Evolutionary conservation across 192 early-diverging fungal species (phyloP).

Genomic region (Coemansia sp.): DNA sequence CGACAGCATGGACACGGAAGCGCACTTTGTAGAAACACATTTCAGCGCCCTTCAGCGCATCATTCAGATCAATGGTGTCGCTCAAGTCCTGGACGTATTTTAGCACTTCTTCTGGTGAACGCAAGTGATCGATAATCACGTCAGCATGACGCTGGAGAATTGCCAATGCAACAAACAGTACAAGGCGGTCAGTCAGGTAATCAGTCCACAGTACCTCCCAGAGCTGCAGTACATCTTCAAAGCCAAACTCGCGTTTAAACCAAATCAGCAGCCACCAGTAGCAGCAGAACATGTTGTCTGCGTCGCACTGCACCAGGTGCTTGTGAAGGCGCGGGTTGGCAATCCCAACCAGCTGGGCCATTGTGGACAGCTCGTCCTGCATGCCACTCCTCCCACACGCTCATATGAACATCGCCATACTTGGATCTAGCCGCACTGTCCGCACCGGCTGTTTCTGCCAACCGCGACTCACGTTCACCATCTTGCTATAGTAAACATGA

Average conservation of each 20-base stretch:
- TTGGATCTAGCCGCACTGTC: not conserved
- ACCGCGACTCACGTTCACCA: slow-evolving; percentile 36
- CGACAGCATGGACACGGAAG: slow-evolving; percentile 35
- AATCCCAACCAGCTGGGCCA: slow-evolving; percentile 82
- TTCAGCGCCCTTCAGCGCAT: slow-evolving; percentile 76
- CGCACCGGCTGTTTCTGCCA: slow-evolving; percentile 10
- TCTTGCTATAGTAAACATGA: slow-evolving; percentile 11
- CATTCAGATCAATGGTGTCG: slow-evolving; percentile 71
- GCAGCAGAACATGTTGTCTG: slow-evolving; percentile 93
- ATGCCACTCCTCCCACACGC: slow-evolving; percentile 73
- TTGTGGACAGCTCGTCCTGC: slow-evolving; percentile 79
- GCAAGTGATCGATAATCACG: slow-evolving; percentile 74
- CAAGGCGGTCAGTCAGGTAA: slow-evolving; percentile 74
- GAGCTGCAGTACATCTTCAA: slow-evolving; percentile 74
- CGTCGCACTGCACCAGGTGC: slow-evolving; percentile 76
- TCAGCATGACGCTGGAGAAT: slow-evolving; percentile 86
- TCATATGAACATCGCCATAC: slow-evolving; percentile 13
- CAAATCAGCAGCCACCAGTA: slow-evolving; percentile 97
- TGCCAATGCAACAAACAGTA: slow-evolving; percentile 94
- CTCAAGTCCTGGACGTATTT: slow-evolving; percentile 92
- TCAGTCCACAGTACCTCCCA: slow-evolving; percentile 91
- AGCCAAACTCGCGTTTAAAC: slow-evolving; percentile 97
- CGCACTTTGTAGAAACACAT: slow-evolving; percentile 63
- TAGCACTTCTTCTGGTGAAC: slow-evolving; percentile 88
- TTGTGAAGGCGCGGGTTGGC: slow-evolving; percentile 82